These are phyloP conservation scores for Melaleuca quinquenervia DNA, from an alignment of 345 rosid species.

Conservation along the genomic window DNA sequence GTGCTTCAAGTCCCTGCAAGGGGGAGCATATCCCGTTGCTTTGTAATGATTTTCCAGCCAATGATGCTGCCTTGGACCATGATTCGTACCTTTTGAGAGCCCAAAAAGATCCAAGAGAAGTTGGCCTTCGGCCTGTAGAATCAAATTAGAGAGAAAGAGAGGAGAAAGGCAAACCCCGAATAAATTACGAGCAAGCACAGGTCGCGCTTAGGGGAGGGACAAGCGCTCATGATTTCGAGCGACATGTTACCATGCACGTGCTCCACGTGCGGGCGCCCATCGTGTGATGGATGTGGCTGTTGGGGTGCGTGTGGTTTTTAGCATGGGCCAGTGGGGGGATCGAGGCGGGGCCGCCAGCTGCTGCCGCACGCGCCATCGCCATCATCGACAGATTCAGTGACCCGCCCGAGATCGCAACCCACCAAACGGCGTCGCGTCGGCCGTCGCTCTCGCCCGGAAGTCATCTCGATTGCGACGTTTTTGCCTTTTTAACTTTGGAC, in stretches of 20 bases:
- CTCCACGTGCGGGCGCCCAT: neutral
- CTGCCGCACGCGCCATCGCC: neutral
- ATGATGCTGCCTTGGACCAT: neutral
- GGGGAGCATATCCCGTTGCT: neutral
- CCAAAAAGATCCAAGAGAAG: neutral
- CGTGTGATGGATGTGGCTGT: neutral
- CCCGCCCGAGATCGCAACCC: neutral
- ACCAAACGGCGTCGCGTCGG: neutral
- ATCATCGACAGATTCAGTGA: neutral
- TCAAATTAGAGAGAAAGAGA: neutral
- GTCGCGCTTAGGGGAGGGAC: neutral
- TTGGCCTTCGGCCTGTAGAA: neutral
- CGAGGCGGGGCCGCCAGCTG: neutral
- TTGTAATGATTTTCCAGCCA: neutral
- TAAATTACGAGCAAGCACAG: neutral
- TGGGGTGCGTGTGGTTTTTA: neutral
- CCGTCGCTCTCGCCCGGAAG: neutral
- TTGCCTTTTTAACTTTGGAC: neutral
- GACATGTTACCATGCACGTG: neutral
- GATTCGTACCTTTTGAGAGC: neutral
- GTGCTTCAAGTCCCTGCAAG: neutral
- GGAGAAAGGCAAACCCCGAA: neutral
- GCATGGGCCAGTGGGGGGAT: neutral
- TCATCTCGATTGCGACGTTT: neutral
- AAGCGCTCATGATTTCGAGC: neutral